Evolutionary conservation across 2,329 filamentous ascomycete genomes (phyloP), one percentile per base, ranked within the genome.

Genomic region (Cytospora paraplurivora): DNA sequence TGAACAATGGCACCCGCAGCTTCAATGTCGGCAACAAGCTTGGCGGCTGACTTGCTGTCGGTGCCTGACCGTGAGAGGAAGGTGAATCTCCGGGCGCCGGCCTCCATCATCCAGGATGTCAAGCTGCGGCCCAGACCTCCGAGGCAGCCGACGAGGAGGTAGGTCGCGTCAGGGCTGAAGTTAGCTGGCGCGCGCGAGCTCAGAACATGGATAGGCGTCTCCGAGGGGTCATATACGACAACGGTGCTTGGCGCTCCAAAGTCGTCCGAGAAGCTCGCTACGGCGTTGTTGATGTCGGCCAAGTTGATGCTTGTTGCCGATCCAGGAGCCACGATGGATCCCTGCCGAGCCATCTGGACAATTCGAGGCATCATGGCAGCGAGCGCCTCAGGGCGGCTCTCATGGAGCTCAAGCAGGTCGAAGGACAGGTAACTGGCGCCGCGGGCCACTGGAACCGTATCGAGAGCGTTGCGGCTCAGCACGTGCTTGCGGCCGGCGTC

Each of bases 31-130:
- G 64, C 12, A 8, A 74, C 64, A 0, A 71, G 65, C 11, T 57
- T 56, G 7, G 67, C 66, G 1, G 76, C 75, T 4, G 67, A 59
- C 3, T 64, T 55, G n/a, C 67, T 66, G 21, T 73, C 70, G 2
- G 68, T 60, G 6, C 71, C 75, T 1, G 71, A 72, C 0, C 75
- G 69, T 0, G 72, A 74, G 5, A 78, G 67, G 65, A 77, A 76
- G 7, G 67, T 57, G 55, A 78, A 73, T 35, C 68, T 63, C 17
- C 69, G 67, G 1, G 75, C 74, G 1, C 76, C 76, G 1, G 44
- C 56, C n/a, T 66, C 66, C 66, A 74, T 69, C 72, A 77, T 74
- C 72, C 73, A 76, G 7, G 61, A 66, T 0, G 74, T 70, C 21
- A 77, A 53, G 32, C 71, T 73, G 2, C 60, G 60, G 6, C 59